These are phyloP conservation scores for Pichia sp. DNA, from an alignment of 1,139 yeast genomes.

Conservation along the genomic window DNA sequence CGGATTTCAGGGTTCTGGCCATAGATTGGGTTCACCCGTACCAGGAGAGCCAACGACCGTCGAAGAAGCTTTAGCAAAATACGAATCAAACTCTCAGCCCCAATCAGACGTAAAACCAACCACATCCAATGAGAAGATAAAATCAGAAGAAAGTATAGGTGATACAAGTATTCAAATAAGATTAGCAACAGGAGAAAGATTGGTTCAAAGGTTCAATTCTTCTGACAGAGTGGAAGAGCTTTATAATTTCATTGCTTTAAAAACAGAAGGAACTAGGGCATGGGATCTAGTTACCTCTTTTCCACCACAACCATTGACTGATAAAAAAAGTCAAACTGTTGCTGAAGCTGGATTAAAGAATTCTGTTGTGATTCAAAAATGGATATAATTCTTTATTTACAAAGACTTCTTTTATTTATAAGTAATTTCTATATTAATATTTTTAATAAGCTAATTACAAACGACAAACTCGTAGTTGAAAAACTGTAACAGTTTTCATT, in stretches of 20 bases:
- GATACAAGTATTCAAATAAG: slow-evolving; percentile 79
- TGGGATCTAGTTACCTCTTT: slow-evolving; percentile 76
- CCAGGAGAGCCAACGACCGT: slow-evolving; percentile 50
- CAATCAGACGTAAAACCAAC: slow-evolving; percentile 8
- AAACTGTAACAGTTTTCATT: not conserved
- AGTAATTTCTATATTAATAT: not conserved
- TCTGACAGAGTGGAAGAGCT: slow-evolving; percentile 61
- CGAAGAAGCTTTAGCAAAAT: slow-evolving; percentile 18
- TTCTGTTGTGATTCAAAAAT: slow-evolving; percentile 87
- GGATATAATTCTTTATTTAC: slow-evolving; percentile 33
- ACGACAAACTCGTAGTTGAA: too few relatives aligned
- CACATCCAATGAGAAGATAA: not conserved
- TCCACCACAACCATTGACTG: slow-evolving; percentile 72
- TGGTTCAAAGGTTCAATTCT: slow-evolving; percentile 59
- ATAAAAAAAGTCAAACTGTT: slow-evolving; percentile 49
- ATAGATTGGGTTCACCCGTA: slow-evolving; percentile 83
- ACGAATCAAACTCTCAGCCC: slow-evolving; percentile 6
- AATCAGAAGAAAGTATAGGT: slow-evolving; percentile 37
- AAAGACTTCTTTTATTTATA: not conserved
- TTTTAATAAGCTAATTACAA: not conserved
- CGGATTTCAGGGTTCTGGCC: slow-evolving; percentile 82
- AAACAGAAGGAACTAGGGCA: slow-evolving; percentile 38
- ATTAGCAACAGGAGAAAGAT: slow-evolving; percentile 73
- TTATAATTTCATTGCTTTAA: slow-evolving; percentile 58
- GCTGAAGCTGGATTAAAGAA: slow-evolving; percentile 73